A percentile compares a stretch with the other conserved stretches of the same genome.
Conservation (phyloP, 2,329 filamentous ascomycete genomes). For the Purpureocillium lavendulum region DNA sequence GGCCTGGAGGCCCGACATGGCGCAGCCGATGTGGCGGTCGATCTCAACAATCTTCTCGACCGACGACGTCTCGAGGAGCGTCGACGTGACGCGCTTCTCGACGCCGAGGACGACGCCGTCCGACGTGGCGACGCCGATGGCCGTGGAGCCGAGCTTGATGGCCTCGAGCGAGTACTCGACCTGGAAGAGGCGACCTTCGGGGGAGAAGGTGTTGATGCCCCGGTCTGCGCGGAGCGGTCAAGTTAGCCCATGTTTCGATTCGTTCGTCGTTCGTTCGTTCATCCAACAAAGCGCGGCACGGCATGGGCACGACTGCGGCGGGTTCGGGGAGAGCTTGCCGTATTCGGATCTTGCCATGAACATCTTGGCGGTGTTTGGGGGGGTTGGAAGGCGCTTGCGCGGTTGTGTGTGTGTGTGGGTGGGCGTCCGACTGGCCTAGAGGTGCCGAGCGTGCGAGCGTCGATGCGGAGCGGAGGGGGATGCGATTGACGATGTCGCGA, state of each 20-base stretch:
- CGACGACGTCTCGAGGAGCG: conserved; percentile 91
- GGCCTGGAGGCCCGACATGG: conserved; percentile 96
- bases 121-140: conserved; percentile 93
- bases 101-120: conserved; percentile 95
- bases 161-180: conserved; percentile 99
- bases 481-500: not conserved
- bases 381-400: not conserved
- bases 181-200: conserved; percentile 98
- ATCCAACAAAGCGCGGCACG: conserved; percentile 7
- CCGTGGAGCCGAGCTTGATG: conserved; percentile 98
- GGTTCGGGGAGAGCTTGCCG: conserved; percentile 52
- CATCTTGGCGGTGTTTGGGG: conserved; percentile 57
- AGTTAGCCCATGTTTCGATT: no score
- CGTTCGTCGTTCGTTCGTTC: no score
- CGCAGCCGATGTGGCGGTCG: conserved; percentile 96
- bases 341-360: conserved; percentile 99
- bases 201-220: conserved; percentile 99
- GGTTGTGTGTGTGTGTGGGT: not conserved
- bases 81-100: conserved; percentile 97
- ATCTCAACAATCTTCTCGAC: conserved; percentile 99
- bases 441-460: not conserved
- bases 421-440: conserved; percentile 1
- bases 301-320: conserved; percentile 15
- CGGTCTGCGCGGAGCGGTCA: conserved; percentile 64
- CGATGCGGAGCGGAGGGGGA: no score